These are phyloP conservation scores for Pisolithus marmoratus DNA, from an alignment of 768 basidiomycete genomes.

Conservation along the genomic window DNA sequence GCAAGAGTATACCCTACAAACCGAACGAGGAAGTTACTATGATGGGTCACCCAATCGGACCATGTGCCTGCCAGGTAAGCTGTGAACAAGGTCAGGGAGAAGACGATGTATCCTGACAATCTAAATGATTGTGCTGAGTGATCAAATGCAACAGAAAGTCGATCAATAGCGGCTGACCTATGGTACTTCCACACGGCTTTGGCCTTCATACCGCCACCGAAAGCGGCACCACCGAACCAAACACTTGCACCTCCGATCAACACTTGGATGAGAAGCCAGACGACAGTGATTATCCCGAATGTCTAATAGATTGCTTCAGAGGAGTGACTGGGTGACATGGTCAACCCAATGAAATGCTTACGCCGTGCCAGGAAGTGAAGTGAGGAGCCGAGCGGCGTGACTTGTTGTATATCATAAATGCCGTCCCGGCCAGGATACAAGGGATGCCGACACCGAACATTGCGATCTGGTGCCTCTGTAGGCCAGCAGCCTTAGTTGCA, in stretches of 20 bases:
- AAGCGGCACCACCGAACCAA: slow-evolving; percentile 63
- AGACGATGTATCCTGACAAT: slow-evolving; percentile 68
- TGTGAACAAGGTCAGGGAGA: slow-evolving; percentile 55
- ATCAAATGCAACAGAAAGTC: neutral
- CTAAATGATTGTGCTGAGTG: slow-evolving; percentile 28
- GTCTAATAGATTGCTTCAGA: slow-evolving; percentile 31
- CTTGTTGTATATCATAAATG: slow-evolving; percentile 64
- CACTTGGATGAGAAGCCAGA: slow-evolving; percentile 59
- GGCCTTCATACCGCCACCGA: slow-evolving; percentile 68
- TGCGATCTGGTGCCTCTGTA: slow-evolving; percentile 63
- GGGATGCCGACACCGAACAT: slow-evolving; percentile 54
- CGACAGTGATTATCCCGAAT: slow-evolving; percentile 57
- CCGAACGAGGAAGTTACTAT: slow-evolving; percentile 35
- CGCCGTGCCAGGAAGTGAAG: slow-evolving; percentile 73
- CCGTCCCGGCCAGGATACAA: slow-evolving; percentile 50
- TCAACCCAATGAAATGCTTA: slow-evolving; percentile 26
- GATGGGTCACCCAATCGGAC: slow-evolving; percentile 50
- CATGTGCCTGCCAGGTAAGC: slow-evolving; percentile 65
- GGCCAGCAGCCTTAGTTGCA: slow-evolving; percentile 57
- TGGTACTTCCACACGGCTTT: slow-evolving; percentile 84
- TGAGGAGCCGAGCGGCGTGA: slow-evolving; percentile 43
- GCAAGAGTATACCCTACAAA: slow-evolving; percentile 51
- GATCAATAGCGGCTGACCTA: slow-evolving; percentile 34
- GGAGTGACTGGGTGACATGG: neutral
- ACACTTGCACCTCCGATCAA: slow-evolving; percentile 68